A percentile compares a stretch with the other conserved stretches of the same genome.
Conservation (phyloP, 208 protist genomes). For the Phytomonas francai region DNA sequence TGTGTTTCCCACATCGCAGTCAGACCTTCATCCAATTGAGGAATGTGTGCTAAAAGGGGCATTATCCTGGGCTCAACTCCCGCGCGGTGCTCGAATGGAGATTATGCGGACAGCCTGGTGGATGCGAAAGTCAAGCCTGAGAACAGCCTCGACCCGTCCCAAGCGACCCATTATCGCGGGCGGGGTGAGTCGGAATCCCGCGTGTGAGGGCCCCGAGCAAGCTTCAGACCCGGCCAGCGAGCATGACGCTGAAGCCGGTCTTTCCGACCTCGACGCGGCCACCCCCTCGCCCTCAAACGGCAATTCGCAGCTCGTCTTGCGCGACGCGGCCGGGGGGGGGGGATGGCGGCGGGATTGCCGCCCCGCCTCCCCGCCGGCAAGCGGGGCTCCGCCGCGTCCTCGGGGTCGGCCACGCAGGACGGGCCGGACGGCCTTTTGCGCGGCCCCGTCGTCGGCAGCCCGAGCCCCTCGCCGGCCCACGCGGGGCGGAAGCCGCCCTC, state of each 20-base stretch:
- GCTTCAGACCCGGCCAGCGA: neutral
- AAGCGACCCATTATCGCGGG: neutral
- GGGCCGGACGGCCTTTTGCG: neutral
- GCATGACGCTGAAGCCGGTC: conserved; percentile 1
- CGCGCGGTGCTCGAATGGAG: neutral
- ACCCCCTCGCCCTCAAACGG: conserved; percentile 9
- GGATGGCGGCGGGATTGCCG: neutral
- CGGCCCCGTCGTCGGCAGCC: neutral
- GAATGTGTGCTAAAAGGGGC: neutral
- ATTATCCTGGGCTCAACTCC: neutral
- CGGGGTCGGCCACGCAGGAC: neutral
- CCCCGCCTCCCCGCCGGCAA: neutral
- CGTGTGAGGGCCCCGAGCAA: neutral
- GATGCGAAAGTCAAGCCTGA: neutral
- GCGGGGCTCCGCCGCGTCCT: neutral
- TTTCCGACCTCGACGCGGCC: conserved; percentile 14
- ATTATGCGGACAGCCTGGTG: neutral
- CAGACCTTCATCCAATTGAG: neutral
- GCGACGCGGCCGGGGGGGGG: no score
- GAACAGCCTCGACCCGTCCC: neutral
- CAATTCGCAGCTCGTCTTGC: neutral
- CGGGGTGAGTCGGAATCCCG: neutral
- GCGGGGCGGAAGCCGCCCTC: no score
- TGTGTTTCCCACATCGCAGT: neutral
- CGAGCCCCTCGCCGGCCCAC: neutral